Evolutionary conservation across 1,284 basidiomycete genomes (phyloP), one percentile per base, ranked within the genome.

Genomic region (Irpex sp.): DNA sequence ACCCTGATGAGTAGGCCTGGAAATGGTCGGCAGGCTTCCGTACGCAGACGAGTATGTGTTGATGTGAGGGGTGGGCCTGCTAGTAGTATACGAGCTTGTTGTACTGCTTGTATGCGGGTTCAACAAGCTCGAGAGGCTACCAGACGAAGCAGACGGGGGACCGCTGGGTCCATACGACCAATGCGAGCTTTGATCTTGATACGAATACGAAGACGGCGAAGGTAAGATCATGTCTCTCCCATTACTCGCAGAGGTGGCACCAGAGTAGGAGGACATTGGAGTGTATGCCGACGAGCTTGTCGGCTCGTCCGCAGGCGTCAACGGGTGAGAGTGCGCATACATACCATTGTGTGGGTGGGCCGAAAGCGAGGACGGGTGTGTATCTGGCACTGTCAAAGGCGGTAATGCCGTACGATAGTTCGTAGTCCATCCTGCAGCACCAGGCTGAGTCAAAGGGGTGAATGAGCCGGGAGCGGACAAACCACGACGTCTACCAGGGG

Each of bases 401-500:
- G 90, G 90, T 56, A 93, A 78, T 48, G 87, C 83, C 56, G 83
- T 78, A 28, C 89, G 76, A 74, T 90, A 89, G 60, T 67, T 79
- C 56, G 78, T 77, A 59, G 77, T 78, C 87, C 87, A 89, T 62
- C 81, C 80, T 51, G 80, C 68, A 51, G 80, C 74, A 59, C 76
- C 77, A 57, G 79, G 77, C 66, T 87, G 86, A 68, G 75, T 80
- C 62, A 88, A 80, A 48, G 87, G 87, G 1, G 83, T 84, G 73
- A 87, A 91, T 0, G 88, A 84, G 45, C 89, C 87, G 56, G 90
- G 90, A 2, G 89, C 88, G 62, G 90, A 90, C 72, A 91, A 90
- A 35, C 90, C 90, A 59, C 91, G 85, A 59, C 90, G 83, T 59
- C 74, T 75, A 33, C 66, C 78, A 67, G 64, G 77, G 69, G 67